A percentile compares a stretch with the other conserved stretches of the same genome.
These are phyloP conservation scores for Tephrocybe sp. DNA, from an alignment of 768 basidiomycete species.

Conservation along the genomic window DNA sequence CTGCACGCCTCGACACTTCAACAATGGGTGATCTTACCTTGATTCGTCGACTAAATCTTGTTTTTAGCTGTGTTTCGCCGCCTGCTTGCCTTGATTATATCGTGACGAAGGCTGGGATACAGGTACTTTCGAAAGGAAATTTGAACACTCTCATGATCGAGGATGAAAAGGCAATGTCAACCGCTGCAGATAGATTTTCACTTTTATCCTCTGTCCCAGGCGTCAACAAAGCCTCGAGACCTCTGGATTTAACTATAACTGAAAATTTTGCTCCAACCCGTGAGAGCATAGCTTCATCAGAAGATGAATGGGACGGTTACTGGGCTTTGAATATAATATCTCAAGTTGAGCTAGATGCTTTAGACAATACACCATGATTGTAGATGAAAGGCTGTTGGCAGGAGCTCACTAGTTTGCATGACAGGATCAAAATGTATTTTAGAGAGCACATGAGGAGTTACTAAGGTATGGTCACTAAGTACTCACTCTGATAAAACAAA, in stretches of 20 bases:
- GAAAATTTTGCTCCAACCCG: conserved; percentile 15
- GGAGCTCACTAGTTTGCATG: no score
- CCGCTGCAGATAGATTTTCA: neutral
- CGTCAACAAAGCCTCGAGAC: neutral
- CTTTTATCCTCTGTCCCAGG: neutral
- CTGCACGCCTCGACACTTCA: neutral
- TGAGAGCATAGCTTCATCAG: conserved; percentile 11
- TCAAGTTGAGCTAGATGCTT: conserved; percentile 13
- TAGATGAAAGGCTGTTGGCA: no score
- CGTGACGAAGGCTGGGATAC: conserved; percentile 61
- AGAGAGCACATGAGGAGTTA: no score
- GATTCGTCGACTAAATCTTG: conserved; percentile 69
- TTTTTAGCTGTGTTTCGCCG: conserved; percentile 67
- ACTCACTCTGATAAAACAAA: no score
- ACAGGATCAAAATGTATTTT: no score
- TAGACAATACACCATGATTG: neutral
- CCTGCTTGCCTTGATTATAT: conserved; percentile 74
- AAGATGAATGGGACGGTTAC: conserved; percentile 48
- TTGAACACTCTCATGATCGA: neutral
- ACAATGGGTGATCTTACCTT: conserved; percentile 41
- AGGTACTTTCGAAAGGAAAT: conserved; percentile 21
- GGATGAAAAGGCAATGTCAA: conserved; percentile 6
- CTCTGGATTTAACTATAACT: neutral
- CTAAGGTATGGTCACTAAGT: no score
- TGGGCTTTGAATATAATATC: conserved; percentile 41